phyloP scores from a whole-genome alignment of 148 eudicot genomes.

The Selenicereus undatus region DNA sequence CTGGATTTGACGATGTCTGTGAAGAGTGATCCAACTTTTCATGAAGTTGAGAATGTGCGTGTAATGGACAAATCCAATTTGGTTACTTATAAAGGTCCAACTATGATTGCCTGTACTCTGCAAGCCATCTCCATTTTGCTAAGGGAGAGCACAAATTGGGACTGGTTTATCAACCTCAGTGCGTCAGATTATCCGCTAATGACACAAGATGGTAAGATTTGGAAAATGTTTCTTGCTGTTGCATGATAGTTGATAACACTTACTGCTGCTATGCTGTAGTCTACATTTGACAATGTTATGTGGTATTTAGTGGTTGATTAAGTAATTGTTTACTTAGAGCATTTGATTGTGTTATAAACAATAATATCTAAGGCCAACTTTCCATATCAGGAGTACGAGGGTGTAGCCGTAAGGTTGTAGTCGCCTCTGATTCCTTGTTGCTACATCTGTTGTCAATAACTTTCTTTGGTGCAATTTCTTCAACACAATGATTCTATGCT shows the following conservation, averaged over 20 bases:
- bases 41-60: conserved; percentile 76
- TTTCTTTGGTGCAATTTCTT: background rate
- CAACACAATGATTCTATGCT: no score
- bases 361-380: background rate
- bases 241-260: background rate
- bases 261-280: background rate
- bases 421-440: background rate
- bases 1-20: conserved; percentile 71
- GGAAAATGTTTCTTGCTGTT: conserved; percentile 11
- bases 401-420: background rate
- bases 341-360: background rate
- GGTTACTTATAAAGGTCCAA: conserved; percentile 96
- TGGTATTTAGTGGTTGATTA: background rate
- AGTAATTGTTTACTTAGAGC: background rate
- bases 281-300: background rate
- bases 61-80: conserved; percentile 90
- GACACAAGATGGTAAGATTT: conserved; percentile 88
- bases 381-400: background rate
- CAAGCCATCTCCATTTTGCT: conserved; percentile 91
- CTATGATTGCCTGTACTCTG: conserved; percentile 93
- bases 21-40: conserved; percentile 68
- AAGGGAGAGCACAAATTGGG: conserved; percentile 73
- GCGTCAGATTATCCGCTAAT: conserved; percentile 98
- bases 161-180: conserved; percentile 97
- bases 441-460: background rate